Evolutionary conservation across 305 asterid genomes (phyloP).

Genomic region (Andrographis paniculata): DNA sequence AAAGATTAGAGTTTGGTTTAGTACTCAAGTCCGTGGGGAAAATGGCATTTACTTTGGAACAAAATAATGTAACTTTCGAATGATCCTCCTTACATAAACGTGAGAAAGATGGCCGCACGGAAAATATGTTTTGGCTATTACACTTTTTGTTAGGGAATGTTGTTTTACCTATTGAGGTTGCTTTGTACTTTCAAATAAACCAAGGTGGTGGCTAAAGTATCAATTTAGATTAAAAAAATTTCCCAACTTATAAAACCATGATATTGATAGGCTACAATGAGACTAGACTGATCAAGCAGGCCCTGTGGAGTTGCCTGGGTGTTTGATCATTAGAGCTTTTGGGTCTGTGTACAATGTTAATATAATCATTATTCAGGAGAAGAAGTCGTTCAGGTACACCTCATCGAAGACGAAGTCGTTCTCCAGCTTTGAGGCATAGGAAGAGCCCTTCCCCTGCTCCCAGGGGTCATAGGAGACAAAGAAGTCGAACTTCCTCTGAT

Average conservation of each 20-base stretch:
- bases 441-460: conserved; percentile 60
- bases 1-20: conserved; percentile 9
- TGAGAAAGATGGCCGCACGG: neutral
- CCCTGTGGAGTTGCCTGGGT: too few relatives aligned
- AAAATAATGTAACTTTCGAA: neutral
- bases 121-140: neutral
- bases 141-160: too few relatives aligned
- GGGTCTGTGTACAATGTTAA: neutral
- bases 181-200: too few relatives aligned
- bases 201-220: too few relatives aligned
- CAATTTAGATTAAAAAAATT: too few relatives aligned
- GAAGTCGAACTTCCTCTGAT: conserved; percentile 44
- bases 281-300: too few relatives aligned
- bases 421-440: conserved; percentile 51
- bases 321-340: too few relatives aligned
- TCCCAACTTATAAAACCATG: too few relatives aligned
- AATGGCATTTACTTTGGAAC: neutral
- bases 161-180: too few relatives aligned
- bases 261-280: too few relatives aligned
- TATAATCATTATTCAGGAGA: conserved; percentile 35
- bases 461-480: conserved; percentile 56
- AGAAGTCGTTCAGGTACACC: conserved; percentile 54
- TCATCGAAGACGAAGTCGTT: conserved; percentile 48
- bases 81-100: neutral
- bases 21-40: neutral